Conservation (phyloP, 2,329 filamentous ascomycete genomes). For the Grosmannia huntii region DNA sequence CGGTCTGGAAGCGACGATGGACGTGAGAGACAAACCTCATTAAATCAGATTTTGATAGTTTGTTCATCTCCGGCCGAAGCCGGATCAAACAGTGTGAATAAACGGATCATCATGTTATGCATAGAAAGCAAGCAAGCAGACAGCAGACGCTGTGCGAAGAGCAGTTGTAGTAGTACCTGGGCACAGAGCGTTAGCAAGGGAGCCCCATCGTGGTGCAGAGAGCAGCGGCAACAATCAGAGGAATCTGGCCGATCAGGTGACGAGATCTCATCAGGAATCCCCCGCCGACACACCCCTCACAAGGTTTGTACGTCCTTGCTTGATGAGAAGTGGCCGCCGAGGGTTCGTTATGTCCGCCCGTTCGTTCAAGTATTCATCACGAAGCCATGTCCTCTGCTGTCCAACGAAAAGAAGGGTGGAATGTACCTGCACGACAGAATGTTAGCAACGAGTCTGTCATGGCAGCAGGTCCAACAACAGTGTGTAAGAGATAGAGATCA, state of each 20-base stretch:
- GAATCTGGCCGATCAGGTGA: slow-evolving; percentile 38
- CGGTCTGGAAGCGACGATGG: not conserved
- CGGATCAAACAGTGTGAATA: slow-evolving; percentile 52
- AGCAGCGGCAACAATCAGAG: not conserved
- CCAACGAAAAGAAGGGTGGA: slow-evolving; percentile 11
- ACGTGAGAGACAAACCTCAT: slow-evolving; percentile 24
- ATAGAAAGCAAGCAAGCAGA: not conserved
- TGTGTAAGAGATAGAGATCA: slow-evolving; percentile 30
- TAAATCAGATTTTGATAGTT: slow-evolving; percentile 39
- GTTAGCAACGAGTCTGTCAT: slow-evolving; percentile 11
- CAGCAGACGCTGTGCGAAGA: not conserved
- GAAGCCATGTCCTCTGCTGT: slow-evolving; percentile 15
- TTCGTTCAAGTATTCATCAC: slow-evolving; percentile 57
- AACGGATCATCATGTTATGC: slow-evolving; percentile 33
- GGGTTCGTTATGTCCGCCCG: slow-evolving; percentile 56
- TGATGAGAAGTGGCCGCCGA: slow-evolving; percentile 29
- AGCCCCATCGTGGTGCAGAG: too few relatives aligned
- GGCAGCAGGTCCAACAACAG: slow-evolving; percentile 1
- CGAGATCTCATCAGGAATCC: slow-evolving; percentile 54
- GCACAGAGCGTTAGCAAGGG: slow-evolving; percentile 13
- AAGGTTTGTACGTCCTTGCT: slow-evolving; percentile 51
- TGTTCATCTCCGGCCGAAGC: slow-evolving; percentile 38
- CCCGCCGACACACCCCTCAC: slow-evolving; percentile 33
- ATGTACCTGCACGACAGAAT: slow-evolving; percentile 9
- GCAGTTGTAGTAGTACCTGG: slow-evolving; percentile 17